Conservation (phyloP, 306 rosid species). For the Malus asiatica region DNA sequence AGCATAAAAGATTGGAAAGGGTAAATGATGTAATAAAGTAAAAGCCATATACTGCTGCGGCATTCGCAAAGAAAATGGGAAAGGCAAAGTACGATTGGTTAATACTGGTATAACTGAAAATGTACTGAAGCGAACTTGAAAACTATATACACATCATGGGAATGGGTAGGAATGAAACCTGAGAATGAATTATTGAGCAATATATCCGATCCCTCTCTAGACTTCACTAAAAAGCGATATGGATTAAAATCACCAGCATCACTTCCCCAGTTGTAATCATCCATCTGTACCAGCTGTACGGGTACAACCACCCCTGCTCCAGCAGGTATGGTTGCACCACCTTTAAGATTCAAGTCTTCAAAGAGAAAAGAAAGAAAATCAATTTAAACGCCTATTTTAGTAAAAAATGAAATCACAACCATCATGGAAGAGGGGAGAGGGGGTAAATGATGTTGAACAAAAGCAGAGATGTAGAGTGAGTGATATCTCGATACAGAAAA, state of each 20-base stretch:
- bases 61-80: background rate
- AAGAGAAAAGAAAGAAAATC: constrained; percentile 13
- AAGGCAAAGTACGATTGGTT: background rate
- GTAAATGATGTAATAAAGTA: background rate
- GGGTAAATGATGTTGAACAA: background rate
- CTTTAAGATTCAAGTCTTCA: constrained; percentile 51
- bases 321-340: constrained; percentile 62
- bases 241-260: constrained; percentile 66
- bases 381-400: constrained; percentile 8
- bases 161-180: constrained; percentile 21
- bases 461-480: background rate
- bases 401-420: background rate
- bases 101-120: background rate
- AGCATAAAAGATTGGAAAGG: background rate
- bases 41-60: background rate
- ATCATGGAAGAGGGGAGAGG: background rate
- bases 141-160: background rate
- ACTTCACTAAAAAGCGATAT: constrained; percentile 50
- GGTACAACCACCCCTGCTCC: constrained; percentile 67
- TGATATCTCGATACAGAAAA: background rate
- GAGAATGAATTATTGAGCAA: constrained; percentile 15
- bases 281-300: constrained; percentile 59
- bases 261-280: constrained; percentile 64
- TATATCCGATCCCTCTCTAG: constrained; percentile 32
- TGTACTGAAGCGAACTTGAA: background rate